Evolutionary conservation across 768 basidiomycete species (phyloP).

Genomic region (Wakefieldia striispora): DNA sequence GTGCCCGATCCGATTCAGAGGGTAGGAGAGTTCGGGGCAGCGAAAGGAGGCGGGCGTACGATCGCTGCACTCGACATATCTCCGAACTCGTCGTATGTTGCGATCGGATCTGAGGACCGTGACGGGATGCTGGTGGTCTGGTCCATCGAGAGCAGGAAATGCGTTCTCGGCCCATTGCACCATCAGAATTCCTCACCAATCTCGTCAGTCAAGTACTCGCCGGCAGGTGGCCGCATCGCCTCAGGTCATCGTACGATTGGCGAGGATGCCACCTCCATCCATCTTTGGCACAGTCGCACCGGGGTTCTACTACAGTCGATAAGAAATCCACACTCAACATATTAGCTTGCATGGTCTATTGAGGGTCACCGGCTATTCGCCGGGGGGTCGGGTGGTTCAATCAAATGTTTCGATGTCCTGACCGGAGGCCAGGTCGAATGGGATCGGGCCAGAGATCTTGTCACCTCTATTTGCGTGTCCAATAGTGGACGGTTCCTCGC

Average conservation of each 20-base stretch:
- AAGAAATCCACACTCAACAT: background rate
- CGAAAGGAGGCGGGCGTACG: background rate
- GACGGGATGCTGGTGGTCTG: constrained; percentile 7
- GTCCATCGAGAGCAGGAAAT: background rate
- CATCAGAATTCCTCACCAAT: constrained; percentile 3
- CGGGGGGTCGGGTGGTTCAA: constrained; percentile 7
- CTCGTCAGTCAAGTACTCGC: constrained; percentile 18
- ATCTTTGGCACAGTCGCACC: constrained; percentile 14
- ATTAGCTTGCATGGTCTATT: constrained; percentile 16
- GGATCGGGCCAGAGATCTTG: background rate
- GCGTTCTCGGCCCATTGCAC: constrained; percentile 1
- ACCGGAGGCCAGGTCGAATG: background rate
- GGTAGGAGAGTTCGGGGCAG: background rate
- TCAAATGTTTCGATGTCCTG: constrained; percentile 10
- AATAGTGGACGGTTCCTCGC: constrained; percentile 5
- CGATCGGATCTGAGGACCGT: constrained; percentile 1
- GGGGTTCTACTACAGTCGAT: constrained; percentile 4
- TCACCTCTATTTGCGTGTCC: constrained; percentile 8
- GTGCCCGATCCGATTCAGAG: background rate
- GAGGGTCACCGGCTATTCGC: constrained; percentile 15
- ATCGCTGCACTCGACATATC: constrained; percentile 13
- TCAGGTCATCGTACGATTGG: background rate
- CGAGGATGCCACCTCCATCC: background rate
- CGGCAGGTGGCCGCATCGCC: constrained; percentile 10
- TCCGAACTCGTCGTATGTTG: constrained; percentile 1